A percentile compares a stretch with the other conserved stretches of the same genome.
Evolutionary conservation across 306 rosid genomes (phyloP).

Genomic region (Nissolia schottii): DNA sequence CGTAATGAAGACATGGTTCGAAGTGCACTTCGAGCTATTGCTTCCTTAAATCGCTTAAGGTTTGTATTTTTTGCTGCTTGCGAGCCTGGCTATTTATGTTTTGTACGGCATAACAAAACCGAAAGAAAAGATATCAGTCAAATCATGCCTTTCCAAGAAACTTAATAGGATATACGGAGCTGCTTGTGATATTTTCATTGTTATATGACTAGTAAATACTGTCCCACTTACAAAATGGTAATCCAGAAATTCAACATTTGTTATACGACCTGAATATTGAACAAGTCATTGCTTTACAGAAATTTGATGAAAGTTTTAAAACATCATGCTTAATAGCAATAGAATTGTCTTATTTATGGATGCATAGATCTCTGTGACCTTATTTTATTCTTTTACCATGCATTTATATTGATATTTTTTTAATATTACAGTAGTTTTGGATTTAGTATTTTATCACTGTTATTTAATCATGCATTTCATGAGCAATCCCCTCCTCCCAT

Average conservation of each 20-base stretch:
- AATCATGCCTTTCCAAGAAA: background rate
- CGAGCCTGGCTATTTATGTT: background rate
- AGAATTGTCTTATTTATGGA: background rate
- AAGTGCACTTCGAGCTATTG: slow-evolving; percentile 95
- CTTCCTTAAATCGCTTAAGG: slow-evolving; percentile 93
- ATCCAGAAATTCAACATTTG: background rate
- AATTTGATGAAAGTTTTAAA: background rate
- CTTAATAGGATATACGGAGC: background rate
- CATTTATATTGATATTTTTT: background rate
- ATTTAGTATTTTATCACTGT: background rate
- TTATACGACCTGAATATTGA: background rate
- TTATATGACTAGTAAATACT: background rate
- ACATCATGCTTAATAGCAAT: background rate
- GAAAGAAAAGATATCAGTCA: background rate
- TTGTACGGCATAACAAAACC: background rate
- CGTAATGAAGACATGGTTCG: slow-evolving; percentile 99
- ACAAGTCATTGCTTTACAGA: background rate
- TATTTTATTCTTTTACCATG: background rate
- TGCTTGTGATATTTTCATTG: background rate
- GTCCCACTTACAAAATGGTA: background rate
- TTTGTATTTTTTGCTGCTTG: slow-evolving; percentile 34
- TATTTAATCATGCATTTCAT: background rate
- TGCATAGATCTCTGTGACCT: background rate
- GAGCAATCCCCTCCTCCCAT: background rate
- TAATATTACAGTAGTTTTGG: background rate